Percentiles rank a stretch among this genome's conserved stretches.
These are phyloP conservation scores for Blastomyces emzantsi DNA, from an alignment of 2,329 filamentous ascomycete genomes.

Conservation along the genomic window DNA sequence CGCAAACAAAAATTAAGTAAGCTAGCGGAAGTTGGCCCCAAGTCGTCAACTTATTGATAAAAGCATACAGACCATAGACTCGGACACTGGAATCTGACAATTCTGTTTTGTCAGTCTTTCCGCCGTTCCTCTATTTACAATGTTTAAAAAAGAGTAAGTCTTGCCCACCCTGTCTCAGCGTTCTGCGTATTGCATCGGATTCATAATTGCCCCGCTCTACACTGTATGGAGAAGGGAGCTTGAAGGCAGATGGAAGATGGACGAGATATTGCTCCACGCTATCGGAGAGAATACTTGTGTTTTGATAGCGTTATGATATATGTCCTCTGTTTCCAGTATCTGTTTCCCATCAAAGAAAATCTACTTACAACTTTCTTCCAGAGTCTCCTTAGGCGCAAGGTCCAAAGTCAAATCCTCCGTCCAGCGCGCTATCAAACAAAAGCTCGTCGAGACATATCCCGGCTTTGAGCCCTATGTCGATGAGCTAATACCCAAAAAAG, in stretches of 20 bases:
- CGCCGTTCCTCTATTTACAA: constrained; percentile 36
- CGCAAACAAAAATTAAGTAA: constrained; percentile 2
- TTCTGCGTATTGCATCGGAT: constrained; percentile 8
- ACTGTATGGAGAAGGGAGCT: neutral
- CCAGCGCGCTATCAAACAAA: constrained; percentile 75
- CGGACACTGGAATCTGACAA: neutral
- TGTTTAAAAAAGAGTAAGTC: constrained; percentile 90
- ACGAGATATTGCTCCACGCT: neutral
- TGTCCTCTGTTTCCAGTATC: neutral
- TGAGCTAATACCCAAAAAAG: constrained; percentile 90
- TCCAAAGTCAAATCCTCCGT: constrained; percentile 97
- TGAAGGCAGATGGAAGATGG: constrained; percentile 7
- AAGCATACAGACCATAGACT: neutral
- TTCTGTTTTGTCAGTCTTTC: neutral
- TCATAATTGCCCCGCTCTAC: neutral
- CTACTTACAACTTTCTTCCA: constrained; percentile 8
- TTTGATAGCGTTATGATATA: neutral
- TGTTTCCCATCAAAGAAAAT: neutral
- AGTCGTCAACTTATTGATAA: neutral
- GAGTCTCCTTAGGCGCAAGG: constrained; percentile 20
- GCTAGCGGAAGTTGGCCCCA: neutral
- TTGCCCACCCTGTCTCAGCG: neutral
- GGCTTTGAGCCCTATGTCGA: constrained; percentile 81
- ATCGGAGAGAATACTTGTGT: neutral
- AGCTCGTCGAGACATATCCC: constrained; percentile 76